Base-by-base conservation (phyloP, 345 rosid genomes). In the Populus alba region DNA sequence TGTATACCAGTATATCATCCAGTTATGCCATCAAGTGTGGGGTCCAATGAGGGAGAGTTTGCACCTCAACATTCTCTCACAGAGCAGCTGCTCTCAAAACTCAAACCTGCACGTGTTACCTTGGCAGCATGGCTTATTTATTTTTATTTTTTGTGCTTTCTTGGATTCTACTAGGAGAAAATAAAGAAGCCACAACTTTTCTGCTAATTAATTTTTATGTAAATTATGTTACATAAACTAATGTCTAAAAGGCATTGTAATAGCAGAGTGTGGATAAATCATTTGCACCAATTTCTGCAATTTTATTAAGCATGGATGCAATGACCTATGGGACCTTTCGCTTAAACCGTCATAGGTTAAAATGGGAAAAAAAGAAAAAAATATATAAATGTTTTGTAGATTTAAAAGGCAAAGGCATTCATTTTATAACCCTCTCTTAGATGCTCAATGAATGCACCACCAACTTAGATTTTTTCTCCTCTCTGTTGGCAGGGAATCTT, bases 401-500 rank as follows among this genome's bases (percentile, higher is more conserved):
- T 13, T 2, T 66, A 3, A 31, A 31, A 6, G 39, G 49, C 25
- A 12, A 27, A 66, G 29, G 5, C 70, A 39, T 74, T 63, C n/a
- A 20, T 7, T 25, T 6, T 55, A 20, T 61, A 63, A 66, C 27
- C 45, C 39, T 66, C 18, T 66, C 47, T 66, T 47, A 37, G n/a
- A 47, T 38, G 23, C 57, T 33, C 57, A 23, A 65, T 12, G 20
- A 65, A 43, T 65, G 41, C 47, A 63, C 41, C 39, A 11, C 70
- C 57, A 8, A n/a, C 37, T 43, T 75, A 41, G 70, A 20, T 20
- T 18, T 20, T 20, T 53, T 17, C 17, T 20, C 7, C 59, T 53
- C 59, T 81, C 76, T 31, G 63, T 73, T 77, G 75, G 71, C 88
- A 96, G 99, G 98, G 99, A 73, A 79, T 92, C 69, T 90, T 86